phyloP scores from a whole-genome alignment of 352 stramenopile species.

The Pythium aristosporum region DNA sequence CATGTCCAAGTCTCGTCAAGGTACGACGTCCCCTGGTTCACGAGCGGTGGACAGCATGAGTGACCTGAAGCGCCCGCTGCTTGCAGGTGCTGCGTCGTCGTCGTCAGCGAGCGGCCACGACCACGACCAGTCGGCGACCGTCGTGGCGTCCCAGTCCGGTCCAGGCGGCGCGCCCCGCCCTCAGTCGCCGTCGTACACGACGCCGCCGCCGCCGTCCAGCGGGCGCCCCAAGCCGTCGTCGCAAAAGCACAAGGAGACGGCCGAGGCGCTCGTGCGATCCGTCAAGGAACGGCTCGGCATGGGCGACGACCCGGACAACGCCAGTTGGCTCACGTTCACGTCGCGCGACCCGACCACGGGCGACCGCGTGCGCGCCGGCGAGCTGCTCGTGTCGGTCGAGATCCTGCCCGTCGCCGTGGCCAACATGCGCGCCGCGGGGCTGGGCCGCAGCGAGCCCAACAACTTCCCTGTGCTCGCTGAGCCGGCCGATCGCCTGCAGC shows the following conservation, averaged over 20 bases:
- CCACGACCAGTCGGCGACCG: constrained; percentile 20
- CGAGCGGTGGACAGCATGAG: constrained; percentile 23
- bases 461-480: constrained; percentile 74
- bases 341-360: constrained; percentile 59
- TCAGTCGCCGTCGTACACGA: constrained; percentile 21
- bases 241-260: constrained; percentile 56
- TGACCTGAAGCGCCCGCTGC: constrained; percentile 26
- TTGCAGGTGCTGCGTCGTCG: constrained; percentile 13
- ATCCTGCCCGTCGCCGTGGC: constrained; percentile 63
- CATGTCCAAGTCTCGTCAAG: constrained; percentile 4
- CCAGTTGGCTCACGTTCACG: constrained; percentile 73
- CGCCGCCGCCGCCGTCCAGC: constrained; percentile 1
- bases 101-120: not conserved
- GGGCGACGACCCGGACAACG: constrained; percentile 74
- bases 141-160: not conserved
- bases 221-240: constrained; percentile 21
- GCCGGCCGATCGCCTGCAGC: constrained; percentile 67
- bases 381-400: constrained; percentile 74
- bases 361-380: constrained; percentile 55
- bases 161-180: not conserved
- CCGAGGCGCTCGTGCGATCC: constrained; percentile 64
- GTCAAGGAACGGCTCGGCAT: constrained; percentile 77
- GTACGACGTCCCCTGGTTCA: constrained; percentile 1
- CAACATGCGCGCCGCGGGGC: constrained; percentile 56
- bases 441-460: constrained; percentile 78